Evolutionary conservation across 305 asterid genomes (phyloP).

Genomic region (Nicotiana rustica): DNA sequence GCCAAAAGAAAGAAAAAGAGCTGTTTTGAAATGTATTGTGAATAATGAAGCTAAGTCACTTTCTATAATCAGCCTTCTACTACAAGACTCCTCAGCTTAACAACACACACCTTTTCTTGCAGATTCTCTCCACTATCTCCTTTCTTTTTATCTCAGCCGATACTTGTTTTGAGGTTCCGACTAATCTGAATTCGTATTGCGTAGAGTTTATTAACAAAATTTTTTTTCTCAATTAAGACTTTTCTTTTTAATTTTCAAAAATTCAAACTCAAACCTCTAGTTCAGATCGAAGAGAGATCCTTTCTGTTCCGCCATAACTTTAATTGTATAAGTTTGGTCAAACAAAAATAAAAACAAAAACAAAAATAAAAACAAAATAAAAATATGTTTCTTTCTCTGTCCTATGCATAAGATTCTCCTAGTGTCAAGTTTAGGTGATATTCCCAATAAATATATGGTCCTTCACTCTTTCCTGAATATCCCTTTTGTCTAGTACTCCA

Average conservation of each 20-base stretch:
- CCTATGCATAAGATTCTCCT: slow-evolving; percentile 42
- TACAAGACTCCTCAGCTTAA: slow-evolving; percentile 62
- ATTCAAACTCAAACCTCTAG: too few relatives aligned
- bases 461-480: slow-evolving; percentile 46
- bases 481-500: slow-evolving; percentile 48
- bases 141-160: neutral
- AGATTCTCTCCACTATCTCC: slow-evolving; percentile 54
- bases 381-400: neutral
- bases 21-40: slow-evolving; percentile 35
- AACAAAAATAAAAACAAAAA: too few relatives aligned
- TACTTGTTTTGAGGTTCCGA: too few relatives aligned
- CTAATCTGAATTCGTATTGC: too few relatives aligned
- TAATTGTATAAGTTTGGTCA: too few relatives aligned
- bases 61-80: slow-evolving; percentile 67
- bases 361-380: too few relatives aligned
- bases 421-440: slow-evolving; percentile 41
- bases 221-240: too few relatives aligned
- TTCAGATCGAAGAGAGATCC: neutral
- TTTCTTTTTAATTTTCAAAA: too few relatives aligned
- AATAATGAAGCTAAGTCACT: slow-evolving; percentile 74
- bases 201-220: too few relatives aligned
- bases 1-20: slow-evolving; percentile 33
- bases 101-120: slow-evolving; percentile 74
- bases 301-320: neutral
- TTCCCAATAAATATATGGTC: slow-evolving; percentile 40